Evolutionary conservation across 1,284 basidiomycete species (phyloP).

Genomic region (Marasmius oreades): DNA sequence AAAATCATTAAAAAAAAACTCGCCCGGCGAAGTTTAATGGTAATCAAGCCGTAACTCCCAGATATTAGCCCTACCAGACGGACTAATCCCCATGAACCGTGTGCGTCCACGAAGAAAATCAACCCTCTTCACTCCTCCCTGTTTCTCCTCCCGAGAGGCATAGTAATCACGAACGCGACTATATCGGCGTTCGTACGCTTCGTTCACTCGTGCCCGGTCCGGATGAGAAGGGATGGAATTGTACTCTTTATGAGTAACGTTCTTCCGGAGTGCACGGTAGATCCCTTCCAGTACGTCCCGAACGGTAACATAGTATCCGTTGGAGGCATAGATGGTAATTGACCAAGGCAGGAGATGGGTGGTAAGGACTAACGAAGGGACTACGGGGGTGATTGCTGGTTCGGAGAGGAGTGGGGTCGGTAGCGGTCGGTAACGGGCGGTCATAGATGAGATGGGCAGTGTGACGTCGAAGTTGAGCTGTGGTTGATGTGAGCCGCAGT

Average conservation of each 20-base stretch:
- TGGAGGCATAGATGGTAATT: slow-evolving; percentile 24
- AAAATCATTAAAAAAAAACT: too few species aligned
- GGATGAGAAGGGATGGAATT: slow-evolving; percentile 20
- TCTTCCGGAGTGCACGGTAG: slow-evolving; percentile 32
- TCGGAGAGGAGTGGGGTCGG: slow-evolving; percentile 26
- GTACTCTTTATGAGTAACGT: slow-evolving; percentile 37
- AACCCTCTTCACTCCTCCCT: slow-evolving; percentile 34
- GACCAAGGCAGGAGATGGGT: slow-evolving; percentile 31
- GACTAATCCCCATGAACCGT: slow-evolving; percentile 29
- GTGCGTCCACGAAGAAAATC: slow-evolving; percentile 34
- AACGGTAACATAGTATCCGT: slow-evolving; percentile 28
- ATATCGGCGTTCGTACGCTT: slow-evolving; percentile 42
- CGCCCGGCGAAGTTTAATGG: too few species aligned
- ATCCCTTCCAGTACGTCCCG: slow-evolving; percentile 33
- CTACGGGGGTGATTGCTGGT: slow-evolving; percentile 32
- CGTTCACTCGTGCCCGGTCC: slow-evolving; percentile 32
- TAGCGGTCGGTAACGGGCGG: slow-evolving; percentile 22
- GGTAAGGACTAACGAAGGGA: slow-evolving; percentile 25
- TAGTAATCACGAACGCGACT: slow-evolving; percentile 22
- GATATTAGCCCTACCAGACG: not conserved
- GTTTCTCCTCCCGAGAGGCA: slow-evolving; percentile 32
- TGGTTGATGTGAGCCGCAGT: slow-evolving; percentile 23
- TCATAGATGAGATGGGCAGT: slow-evolving; percentile 25
- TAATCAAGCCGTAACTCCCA: not conserved
- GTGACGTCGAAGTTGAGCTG: slow-evolving; percentile 27